Percentiles rank a stretch among this genome's conserved stretches.
These are phyloP conservation scores for Grosmannia huntii DNA, from an alignment of 2,329 filamentous ascomycete species.

Conservation along the genomic window DNA sequence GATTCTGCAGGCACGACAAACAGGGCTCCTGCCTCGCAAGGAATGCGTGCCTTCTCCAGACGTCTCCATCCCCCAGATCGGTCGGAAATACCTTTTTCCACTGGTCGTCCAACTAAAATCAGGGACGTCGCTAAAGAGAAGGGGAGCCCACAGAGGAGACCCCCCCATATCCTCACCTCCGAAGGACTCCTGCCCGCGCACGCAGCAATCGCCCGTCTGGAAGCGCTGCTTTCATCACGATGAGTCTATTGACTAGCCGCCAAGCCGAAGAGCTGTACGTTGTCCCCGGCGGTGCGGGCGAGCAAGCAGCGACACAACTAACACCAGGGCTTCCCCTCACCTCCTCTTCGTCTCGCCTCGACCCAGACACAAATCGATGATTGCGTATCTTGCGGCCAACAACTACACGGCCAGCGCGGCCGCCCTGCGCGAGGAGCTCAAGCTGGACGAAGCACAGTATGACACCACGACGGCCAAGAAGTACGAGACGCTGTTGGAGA, in stretches of 20 bases:
- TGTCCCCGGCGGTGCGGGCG: background rate
- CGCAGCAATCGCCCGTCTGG: constrained; percentile 1
- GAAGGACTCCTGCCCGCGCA: background rate
- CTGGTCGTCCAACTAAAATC: background rate
- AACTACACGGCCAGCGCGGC: constrained; percentile 58
- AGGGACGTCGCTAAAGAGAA: background rate
- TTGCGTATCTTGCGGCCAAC: constrained; percentile 71
- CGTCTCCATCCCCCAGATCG: background rate
- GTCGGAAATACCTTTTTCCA: constrained; percentile 3
- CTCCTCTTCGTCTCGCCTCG: background rate
- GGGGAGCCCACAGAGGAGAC: background rate
- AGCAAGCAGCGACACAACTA: background rate
- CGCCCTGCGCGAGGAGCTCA: constrained; percentile 64
- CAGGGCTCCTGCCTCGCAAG: background rate
- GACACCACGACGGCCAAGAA: constrained; percentile 79
- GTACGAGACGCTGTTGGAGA: constrained; percentile 87
- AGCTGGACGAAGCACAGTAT: constrained; percentile 50
- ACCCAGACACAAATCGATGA: constrained; percentile 77
- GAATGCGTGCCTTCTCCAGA: background rate
- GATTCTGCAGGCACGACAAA: too few relatives aligned
- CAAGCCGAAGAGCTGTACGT: constrained; percentile 84
- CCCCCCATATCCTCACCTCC: background rate
- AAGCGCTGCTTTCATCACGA: constrained; percentile 22
- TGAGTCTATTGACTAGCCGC: constrained; percentile 62
- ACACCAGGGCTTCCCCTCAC: background rate